Conservation (phyloP, 169 alveolate genomes). For the Sarcocystis neurona region DNA sequence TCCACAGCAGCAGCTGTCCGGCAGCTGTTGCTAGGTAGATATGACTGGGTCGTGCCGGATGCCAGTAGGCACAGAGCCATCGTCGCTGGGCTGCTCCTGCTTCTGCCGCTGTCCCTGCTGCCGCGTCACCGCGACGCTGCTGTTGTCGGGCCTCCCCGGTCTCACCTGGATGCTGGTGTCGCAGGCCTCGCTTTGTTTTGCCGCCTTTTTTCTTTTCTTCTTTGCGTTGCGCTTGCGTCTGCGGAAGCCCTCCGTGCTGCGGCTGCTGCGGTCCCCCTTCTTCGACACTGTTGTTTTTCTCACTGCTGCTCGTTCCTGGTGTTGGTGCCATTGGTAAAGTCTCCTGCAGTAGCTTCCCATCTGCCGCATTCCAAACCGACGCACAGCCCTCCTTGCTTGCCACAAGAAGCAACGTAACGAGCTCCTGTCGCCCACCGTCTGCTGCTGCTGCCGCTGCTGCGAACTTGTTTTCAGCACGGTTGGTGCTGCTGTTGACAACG, state of each 20-base stretch:
- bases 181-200: neutral
- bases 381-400: conserved; percentile 22
- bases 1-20: neutral
- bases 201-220: neutral
- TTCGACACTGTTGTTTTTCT: neutral
- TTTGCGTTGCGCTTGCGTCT: too few relatives aligned
- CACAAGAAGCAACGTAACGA: conserved; percentile 15
- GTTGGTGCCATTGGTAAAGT: neutral
- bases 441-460: conserved; percentile 40
- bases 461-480: too few relatives aligned
- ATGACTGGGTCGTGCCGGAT: conserved; percentile 15
- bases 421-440: conserved; percentile 8
- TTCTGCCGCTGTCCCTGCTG: neutral
- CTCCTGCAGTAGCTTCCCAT: conserved; percentile 14
- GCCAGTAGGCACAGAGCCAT: conserved; percentile 40
- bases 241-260: conserved; percentile 23
- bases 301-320: neutral
- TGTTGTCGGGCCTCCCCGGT: too few relatives aligned
- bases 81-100: neutral
- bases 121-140: neutral
- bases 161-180: too few relatives aligned
- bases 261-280: conserved; percentile 31
- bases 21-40: conserved; percentile 16
- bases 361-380: conserved; percentile 34
- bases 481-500: too few relatives aligned